Conservation (phyloP, 495 filamentous ascomycete species). For the Trichoderma erinaceum region DNA sequence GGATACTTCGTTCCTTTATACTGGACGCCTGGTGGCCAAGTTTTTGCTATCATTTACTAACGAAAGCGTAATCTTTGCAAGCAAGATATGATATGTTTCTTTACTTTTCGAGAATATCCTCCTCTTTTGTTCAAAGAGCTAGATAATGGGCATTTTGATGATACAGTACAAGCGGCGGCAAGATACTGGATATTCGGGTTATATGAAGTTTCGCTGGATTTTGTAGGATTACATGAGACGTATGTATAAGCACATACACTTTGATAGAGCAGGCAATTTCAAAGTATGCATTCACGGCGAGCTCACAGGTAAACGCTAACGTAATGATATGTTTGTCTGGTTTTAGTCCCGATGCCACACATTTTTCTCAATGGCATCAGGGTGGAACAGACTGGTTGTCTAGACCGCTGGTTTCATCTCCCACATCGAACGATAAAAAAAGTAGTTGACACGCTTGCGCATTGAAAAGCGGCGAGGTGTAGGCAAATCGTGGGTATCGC, state of each 20-base stretch:
- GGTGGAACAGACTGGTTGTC: conserved; percentile 60
- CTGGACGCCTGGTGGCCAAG: conserved; percentile 41
- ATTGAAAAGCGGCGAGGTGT: conserved; percentile 45
- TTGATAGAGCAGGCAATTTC: not conserved
- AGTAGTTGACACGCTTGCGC: conserved; percentile 46
- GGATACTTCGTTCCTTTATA: conserved; percentile 42
- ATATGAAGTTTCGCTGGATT: not conserved
- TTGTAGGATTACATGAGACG: not conserved
- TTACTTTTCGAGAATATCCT: not conserved
- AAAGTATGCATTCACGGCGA: not conserved
- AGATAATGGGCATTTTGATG: not conserved
- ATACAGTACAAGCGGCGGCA: not conserved
- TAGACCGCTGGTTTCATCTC: conserved; percentile 51
- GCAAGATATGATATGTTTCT: conserved; percentile 10
- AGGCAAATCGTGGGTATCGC: conserved; percentile 49
- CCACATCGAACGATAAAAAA: conserved; percentile 53
- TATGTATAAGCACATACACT: not conserved
- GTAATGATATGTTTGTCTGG: conserved; percentile 43
- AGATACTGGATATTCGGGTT: not conserved
- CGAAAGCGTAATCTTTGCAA: conserved; percentile 33
- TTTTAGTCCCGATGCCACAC: conserved; percentile 55
- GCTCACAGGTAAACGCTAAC: not conserved
- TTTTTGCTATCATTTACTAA: conserved; percentile 47
- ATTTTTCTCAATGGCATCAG: conserved; percentile 40
- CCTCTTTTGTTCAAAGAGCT: not conserved